These are phyloP conservation scores for Penicillium arizonense DNA, from an alignment of 495 filamentous ascomycete species.

Conservation along the genomic window DNA sequence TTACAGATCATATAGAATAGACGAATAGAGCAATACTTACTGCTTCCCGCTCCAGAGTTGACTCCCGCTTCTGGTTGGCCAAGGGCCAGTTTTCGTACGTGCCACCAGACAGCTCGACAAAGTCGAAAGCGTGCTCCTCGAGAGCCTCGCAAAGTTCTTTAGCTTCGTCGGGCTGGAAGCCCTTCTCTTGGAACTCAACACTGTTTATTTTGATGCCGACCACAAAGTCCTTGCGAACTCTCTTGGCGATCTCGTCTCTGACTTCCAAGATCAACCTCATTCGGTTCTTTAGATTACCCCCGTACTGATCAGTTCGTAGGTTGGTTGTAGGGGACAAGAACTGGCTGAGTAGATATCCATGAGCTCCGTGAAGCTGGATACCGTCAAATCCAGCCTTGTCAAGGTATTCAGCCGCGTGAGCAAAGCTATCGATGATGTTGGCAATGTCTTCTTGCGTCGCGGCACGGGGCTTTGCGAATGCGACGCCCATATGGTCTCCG, in stretches of 20 bases:
- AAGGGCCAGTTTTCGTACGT: slow-evolving; percentile 54
- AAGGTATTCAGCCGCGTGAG: slow-evolving; percentile 54
- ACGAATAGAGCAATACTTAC: slow-evolving; percentile 2
- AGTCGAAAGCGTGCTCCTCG: slow-evolving; percentile 57
- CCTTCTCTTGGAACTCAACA: slow-evolving; percentile 63
- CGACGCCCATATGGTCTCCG: slow-evolving; percentile 37
- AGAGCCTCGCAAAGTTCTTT: slow-evolving; percentile 52
- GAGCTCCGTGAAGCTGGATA: slow-evolving; percentile 55
- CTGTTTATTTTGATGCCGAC: slow-evolving; percentile 67
- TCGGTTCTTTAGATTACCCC: slow-evolving; percentile 52
- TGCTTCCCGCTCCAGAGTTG: slow-evolving; percentile 55
- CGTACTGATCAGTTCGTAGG: slow-evolving; percentile 57
- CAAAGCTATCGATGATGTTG: slow-evolving; percentile 49
- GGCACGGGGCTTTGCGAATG: slow-evolving; percentile 47
- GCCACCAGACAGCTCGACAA: slow-evolving; percentile 63
- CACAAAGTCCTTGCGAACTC: slow-evolving; percentile 49
- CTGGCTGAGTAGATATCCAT: slow-evolving; percentile 64
- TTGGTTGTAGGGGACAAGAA: slow-evolving; percentile 58
- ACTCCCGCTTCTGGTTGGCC: slow-evolving; percentile 50
- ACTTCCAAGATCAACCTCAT: slow-evolving; percentile 49
- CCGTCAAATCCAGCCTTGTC: slow-evolving; percentile 60
- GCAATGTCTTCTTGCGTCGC: slow-evolving; percentile 51
- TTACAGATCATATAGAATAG: not conserved
- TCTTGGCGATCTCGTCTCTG: slow-evolving; percentile 35
- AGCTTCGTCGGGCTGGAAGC: slow-evolving; percentile 56